Evolutionary conservation across 495 filamentous ascomycete genomes (phyloP).

Genomic region (Cetradonia linearis): DNA sequence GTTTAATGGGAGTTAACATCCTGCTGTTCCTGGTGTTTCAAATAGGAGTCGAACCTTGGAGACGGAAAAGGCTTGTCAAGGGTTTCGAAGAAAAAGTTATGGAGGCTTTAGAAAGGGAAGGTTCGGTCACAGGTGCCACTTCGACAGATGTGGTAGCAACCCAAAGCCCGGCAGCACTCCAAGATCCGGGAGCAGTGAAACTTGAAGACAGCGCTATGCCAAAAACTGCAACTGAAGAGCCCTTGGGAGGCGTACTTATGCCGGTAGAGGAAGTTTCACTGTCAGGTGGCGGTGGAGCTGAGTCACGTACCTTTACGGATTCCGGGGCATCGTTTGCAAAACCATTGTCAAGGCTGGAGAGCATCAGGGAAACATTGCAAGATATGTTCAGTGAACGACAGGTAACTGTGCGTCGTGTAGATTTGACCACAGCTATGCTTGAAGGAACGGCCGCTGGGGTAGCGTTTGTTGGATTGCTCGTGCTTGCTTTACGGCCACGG

Average conservation of each 20-base stretch:
- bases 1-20: conserved; percentile 92
- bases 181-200: conserved; percentile 18
- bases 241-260: conserved; percentile 10
- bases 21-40: conserved; percentile 81
- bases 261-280: conserved; percentile 6
- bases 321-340: conserved; percentile 14
- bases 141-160: conserved; percentile 26
- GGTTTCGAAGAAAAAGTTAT: conserved; percentile 72
- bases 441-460: conserved; percentile 68
- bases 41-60: conserved; percentile 91
- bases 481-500: conserved; percentile 11
- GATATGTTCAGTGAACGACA: conserved; percentile 59
- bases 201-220: conserved; percentile 25
- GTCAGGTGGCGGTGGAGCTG: background rate
- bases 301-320: conserved; percentile 12
- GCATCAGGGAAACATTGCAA: conserved; percentile 41
- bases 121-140: conserved; percentile 25
- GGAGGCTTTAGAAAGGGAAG: conserved; percentile 70
- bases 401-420: conserved; percentile 58
- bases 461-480: conserved; percentile 33
- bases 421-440: conserved; percentile 59
- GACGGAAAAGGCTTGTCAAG: conserved; percentile 63
- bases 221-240: conserved; percentile 18
- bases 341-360: conserved; percentile 28
- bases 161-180: conserved; percentile 18